Evolutionary conservation across 371 early-diverging fungal genomes (phyloP).

Genomic region (Mortierella sp.): DNA sequence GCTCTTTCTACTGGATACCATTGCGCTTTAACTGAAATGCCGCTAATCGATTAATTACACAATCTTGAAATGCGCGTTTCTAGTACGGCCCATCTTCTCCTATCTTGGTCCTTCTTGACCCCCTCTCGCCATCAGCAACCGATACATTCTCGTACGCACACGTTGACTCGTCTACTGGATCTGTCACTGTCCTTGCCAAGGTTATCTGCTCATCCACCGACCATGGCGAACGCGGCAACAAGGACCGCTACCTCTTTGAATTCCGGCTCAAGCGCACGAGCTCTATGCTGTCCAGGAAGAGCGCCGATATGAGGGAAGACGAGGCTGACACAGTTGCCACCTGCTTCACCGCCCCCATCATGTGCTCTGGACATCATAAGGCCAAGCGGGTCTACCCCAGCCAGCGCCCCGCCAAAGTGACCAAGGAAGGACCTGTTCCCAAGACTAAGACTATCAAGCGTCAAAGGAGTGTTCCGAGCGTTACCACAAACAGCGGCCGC

Average conservation of each 20-base stretch:
- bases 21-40: neutral
- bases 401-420: constrained; percentile 33
- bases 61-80: neutral
- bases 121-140: constrained; percentile 48
- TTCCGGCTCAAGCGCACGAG: constrained; percentile 43
- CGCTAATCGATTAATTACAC: neutral
- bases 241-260: constrained; percentile 49
- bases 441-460: constrained; percentile 46
- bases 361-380: constrained; percentile 58
- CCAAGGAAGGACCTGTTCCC: constrained; percentile 20
- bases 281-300: constrained; percentile 7
- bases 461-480: constrained; percentile 21
- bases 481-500: neutral
- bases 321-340: constrained; percentile 26
- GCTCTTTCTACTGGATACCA: neutral
- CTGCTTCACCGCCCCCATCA: constrained; percentile 41
- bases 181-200: constrained; percentile 47
- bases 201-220: constrained; percentile 55
- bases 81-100: constrained; percentile 43
- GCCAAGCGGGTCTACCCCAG: constrained; percentile 42
- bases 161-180: constrained; percentile 39
- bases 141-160: constrained; percentile 42
- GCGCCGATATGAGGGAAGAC: constrained; percentile 5
- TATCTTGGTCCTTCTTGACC: constrained; percentile 49
- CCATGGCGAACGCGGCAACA: constrained; percentile 56